Conservation (phyloP, 169 alveolate species). For the Babesia gibsoni region DNA sequence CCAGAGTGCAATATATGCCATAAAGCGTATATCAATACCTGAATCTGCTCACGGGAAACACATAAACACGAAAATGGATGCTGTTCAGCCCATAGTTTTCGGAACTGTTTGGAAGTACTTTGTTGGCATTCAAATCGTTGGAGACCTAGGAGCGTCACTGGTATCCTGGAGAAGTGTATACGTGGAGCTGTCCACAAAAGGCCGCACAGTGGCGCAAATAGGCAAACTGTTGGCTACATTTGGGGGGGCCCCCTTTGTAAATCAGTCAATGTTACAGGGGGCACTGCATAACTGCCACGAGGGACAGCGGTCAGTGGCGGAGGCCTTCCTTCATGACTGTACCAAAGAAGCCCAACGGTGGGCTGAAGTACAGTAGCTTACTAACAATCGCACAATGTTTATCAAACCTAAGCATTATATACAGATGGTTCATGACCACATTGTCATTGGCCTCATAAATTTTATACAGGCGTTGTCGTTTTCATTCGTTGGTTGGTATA, state of each 20-base stretch:
- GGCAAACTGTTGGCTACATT: conserved; percentile 60
- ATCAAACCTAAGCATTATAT: too few species aligned
- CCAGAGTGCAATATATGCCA: conserved; percentile 31
- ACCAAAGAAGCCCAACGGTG: conserved; percentile 68
- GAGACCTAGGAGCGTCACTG: conserved; percentile 69
- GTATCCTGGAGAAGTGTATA: conserved; percentile 67
- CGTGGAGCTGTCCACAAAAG: conserved; percentile 62
- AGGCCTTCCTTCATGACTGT: conserved; percentile 67
- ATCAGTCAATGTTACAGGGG: conserved; percentile 42
- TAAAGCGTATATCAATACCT: conserved; percentile 37
- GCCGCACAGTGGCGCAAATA: conserved; percentile 64
- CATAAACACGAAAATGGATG: conserved; percentile 57
- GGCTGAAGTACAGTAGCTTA: conserved; percentile 69
- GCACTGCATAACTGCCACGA: conserved; percentile 22
- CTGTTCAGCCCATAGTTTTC: conserved; percentile 72
- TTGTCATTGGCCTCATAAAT: conserved; percentile 53
- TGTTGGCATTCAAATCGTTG: conserved; percentile 71
- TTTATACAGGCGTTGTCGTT: conserved; percentile 41
- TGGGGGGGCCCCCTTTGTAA: conserved; percentile 68
- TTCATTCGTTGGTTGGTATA: conserved; percentile 57
- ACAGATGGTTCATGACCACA: conserved; percentile 51
- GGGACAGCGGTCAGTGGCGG: conserved; percentile 65
- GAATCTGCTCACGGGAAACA: conserved; percentile 53
- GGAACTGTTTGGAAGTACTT: conserved; percentile 71
- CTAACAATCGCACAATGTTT: too few species aligned